These are phyloP conservation scores for Ganoderma resinaceum DNA, from an alignment of 1,284 basidiomycete species.

Conservation along the genomic window DNA sequence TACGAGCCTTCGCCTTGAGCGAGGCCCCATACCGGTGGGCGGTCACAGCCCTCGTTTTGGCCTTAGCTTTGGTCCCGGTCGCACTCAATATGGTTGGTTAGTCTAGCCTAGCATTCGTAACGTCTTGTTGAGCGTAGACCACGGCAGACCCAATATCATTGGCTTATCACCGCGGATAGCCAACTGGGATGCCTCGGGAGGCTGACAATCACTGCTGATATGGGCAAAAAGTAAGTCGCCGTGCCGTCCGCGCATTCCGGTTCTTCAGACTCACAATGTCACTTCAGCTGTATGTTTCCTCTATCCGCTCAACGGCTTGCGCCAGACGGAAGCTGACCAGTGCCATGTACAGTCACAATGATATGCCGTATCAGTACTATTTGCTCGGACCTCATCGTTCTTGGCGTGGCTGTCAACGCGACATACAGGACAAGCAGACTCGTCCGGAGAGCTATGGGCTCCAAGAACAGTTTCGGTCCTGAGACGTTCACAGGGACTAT, in stretches of 20 bases:
- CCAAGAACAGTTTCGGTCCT: background rate
- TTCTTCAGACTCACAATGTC: background rate
- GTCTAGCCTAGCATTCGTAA: background rate
- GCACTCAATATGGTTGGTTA: background rate
- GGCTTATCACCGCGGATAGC: background rate
- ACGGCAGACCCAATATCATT: background rate
- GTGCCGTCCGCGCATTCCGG: background rate
- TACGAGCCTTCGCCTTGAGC: background rate
- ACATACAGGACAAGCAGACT: background rate
- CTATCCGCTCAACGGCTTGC: background rate
- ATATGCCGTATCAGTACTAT: background rate
- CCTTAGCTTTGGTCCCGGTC: background rate
- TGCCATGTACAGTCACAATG: background rate
- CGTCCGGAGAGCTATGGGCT: background rate
- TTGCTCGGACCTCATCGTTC: background rate
- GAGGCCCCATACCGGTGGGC: background rate
- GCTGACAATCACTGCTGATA: background rate
- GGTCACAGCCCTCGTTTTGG: background rate
- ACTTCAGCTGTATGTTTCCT: background rate
- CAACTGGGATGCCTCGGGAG: background rate
- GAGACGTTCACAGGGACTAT: background rate
- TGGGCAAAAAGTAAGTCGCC: background rate
- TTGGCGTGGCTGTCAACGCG: background rate
- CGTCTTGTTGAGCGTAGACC: background rate
- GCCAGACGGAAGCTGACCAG: background rate